Percentiles rank a stretch among this genome's conserved stretches.
Evolutionary conservation across 23 red algal genomes (phyloP).

Genomic region (Agarophyton chilense): DNA sequence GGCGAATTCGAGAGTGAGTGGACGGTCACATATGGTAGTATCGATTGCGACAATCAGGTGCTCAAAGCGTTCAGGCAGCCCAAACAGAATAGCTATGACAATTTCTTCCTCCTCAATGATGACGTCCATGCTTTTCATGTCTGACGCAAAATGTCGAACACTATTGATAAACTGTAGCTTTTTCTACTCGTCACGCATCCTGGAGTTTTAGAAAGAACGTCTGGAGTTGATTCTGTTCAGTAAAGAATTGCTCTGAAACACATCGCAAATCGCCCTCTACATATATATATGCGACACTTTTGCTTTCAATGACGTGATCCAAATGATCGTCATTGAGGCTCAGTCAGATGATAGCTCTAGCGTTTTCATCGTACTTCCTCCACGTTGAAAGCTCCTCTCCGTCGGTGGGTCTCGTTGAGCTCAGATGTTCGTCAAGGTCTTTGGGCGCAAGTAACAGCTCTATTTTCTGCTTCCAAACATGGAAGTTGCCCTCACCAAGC

Average conservation of each 20-base stretch:
- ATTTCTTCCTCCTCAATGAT: slow-evolving; percentile 14
- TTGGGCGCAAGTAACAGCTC: slow-evolving; percentile 22
- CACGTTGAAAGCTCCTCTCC: slow-evolving; percentile 4
- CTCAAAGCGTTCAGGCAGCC: slow-evolving; percentile 2
- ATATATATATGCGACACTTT: too few relatives aligned
- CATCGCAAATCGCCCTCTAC: too few relatives aligned
- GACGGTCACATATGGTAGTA: background rate
- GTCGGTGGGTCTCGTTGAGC: background rate
- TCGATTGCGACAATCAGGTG: slow-evolving; percentile 44
- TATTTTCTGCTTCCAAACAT: slow-evolving; percentile 37
- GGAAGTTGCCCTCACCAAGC: slow-evolving; percentile 22
- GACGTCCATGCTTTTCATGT: slow-evolving; percentile 16
- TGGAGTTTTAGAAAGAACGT: slow-evolving; percentile 30
- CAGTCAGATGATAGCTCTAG: slow-evolving; percentile 30
- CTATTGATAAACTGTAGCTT: slow-evolving; percentile 4
- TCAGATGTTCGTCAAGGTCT: slow-evolving; percentile 35
- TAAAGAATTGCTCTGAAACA: too few relatives aligned
- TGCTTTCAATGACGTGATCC: background rate
- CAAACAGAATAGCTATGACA: background rate
- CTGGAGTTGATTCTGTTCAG: slow-evolving; percentile 13
- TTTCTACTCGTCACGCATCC: slow-evolving; percentile 25
- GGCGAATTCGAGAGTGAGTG: slow-evolving; percentile 10
- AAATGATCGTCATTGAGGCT: slow-evolving; percentile 18
- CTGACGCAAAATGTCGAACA: background rate
- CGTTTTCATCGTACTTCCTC: slow-evolving; percentile 35